phyloP scores from a whole-genome alignment of 352 stramenopile genomes.

The Phytophthora kernoviae region DNA sequence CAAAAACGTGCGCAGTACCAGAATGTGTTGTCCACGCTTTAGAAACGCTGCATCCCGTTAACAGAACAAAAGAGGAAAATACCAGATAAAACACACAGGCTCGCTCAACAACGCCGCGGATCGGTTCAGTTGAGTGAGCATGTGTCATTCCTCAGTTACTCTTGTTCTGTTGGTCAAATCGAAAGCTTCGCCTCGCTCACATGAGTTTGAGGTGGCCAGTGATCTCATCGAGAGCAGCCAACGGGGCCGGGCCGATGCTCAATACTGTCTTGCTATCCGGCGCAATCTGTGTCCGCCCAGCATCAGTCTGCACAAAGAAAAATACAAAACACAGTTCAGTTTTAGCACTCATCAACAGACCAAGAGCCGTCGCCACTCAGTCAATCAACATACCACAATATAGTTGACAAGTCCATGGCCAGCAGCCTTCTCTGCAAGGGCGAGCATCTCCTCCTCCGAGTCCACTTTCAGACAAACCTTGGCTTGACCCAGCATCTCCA shows the following conservation, averaged over 20 bases:
- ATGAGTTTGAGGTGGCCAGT: constrained; percentile 88
- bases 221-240: constrained; percentile 71
- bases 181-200: constrained; percentile 34
- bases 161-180: neutral
- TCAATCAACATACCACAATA: constrained; percentile 60
- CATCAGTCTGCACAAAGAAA: constrained; percentile 56
- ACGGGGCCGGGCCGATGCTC: constrained; percentile 74
- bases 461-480: constrained; percentile 89
- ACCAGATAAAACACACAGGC: neutral
- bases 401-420: constrained; percentile 78
- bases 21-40: constrained; percentile 59
- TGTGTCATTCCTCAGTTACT: constrained; percentile 1
- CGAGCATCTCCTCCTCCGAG: constrained; percentile 83
- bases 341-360: neutral
- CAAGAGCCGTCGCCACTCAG: neutral
- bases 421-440: constrained; percentile 62
- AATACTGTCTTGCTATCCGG: constrained; percentile 86
- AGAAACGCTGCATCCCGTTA: constrained; percentile 7
- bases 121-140: neutral
- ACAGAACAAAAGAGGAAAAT: neutral
- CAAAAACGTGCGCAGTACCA: constrained; percentile 50
- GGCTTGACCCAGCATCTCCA: constrained; percentile 87
- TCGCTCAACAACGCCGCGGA: neutral
- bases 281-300: constrained; percentile 86
- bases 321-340: constrained; percentile 4